Conservation (phyloP, 768 basidiomycete genomes). For the Termitomyces sp. region DNA sequence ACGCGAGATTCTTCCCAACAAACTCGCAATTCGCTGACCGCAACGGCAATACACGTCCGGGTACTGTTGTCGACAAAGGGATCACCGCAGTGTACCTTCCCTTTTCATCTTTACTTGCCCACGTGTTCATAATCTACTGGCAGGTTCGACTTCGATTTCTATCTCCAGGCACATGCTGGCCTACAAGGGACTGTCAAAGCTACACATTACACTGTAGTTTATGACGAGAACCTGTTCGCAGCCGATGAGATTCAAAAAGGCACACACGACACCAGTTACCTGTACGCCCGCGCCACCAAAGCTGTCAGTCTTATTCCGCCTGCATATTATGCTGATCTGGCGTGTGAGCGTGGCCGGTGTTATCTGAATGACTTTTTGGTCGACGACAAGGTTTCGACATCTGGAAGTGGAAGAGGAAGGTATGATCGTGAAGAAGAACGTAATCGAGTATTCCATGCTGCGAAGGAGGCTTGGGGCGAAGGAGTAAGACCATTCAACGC, state of each 20-base stretch:
- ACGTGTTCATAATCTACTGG: slow-evolving; percentile 14
- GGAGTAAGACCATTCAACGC: slow-evolving; percentile 36
- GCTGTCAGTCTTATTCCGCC: slow-evolving; percentile 80
- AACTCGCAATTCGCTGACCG: slow-evolving; percentile 45
- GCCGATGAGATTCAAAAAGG: slow-evolving; percentile 76
- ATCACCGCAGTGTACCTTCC: slow-evolving; percentile 60
- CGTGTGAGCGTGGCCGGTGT: slow-evolving; percentile 75
- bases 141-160: slow-evolving; percentile 65
- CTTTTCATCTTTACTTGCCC: slow-evolving; percentile 15
- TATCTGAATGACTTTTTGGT: slow-evolving; percentile 74
- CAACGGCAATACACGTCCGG: slow-evolving; percentile 77
- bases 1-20: slow-evolving; percentile 62
- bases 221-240: slow-evolving; percentile 69
- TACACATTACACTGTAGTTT: slow-evolving; percentile 78
- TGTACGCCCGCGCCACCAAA: slow-evolving; percentile 81
- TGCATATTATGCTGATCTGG: slow-evolving; percentile 80
- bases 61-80: slow-evolving; percentile 79
- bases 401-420: slow-evolving; percentile 28
- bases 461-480: slow-evolving; percentile 47
- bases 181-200: slow-evolving; percentile 68
- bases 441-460: slow-evolving; percentile 40
- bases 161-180: slow-evolving; percentile 73
- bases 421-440: slow-evolving; percentile 36
- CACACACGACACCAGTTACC: slow-evolving; percentile 64
- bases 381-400: slow-evolving; percentile 42